Base-by-base conservation (phyloP, 108 stramenopile species). In the Chaetoceros muelleri region DNA sequence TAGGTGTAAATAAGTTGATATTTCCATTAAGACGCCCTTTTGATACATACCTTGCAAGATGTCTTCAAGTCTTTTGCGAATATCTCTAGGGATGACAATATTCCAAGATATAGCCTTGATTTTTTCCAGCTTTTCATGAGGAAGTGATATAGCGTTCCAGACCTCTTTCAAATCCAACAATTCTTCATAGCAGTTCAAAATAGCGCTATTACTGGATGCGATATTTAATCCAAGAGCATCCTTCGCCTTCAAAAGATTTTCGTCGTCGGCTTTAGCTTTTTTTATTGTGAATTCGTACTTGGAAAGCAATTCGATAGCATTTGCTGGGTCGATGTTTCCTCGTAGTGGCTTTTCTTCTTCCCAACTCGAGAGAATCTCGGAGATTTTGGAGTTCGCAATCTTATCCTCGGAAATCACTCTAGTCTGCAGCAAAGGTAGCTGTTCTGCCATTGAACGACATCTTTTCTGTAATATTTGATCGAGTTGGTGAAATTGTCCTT, bases 341-440 rank as follows among this genome's bases (percentile, higher is more conserved):
- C 90, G 77, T 22, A 95, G 76, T 1, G 97, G 94, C 52, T 91
- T 95, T 29, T 93, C 74, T 46, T 82, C 66, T 20, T 84, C 75
- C 94, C 94, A 96, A 50, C 68, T 79, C 20, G 49, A 61, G 30
- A 85, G 46, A 40, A 94, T 80, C 46, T 93, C 85, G 30, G 58
- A 69, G 19, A 78, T 59, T 24, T 87, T 70, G 50, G 89, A 83
- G 28, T 83, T 57, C n/a, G 78, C 85, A 31, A 74, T 66, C 60
- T 87, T 93, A 52, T 94, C 95, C 53, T 95, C 94, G 26, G 91
- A 87, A 3, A 76, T 48, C 27, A 98, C 89, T 19, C 95, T 91
- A 26, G 92, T 78, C 58, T 96, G 95, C 18, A 98, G 74, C 22
- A 94, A 52, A 49, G 97, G 90, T 24, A 96, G 66, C 56, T 93